A percentile compares a stretch with the other conserved stretches of the same genome.
These are phyloP conservation scores for Rhizodiscina lignyota DNA, from an alignment of 495 filamentous ascomycete species.

Conservation along the genomic window DNA sequence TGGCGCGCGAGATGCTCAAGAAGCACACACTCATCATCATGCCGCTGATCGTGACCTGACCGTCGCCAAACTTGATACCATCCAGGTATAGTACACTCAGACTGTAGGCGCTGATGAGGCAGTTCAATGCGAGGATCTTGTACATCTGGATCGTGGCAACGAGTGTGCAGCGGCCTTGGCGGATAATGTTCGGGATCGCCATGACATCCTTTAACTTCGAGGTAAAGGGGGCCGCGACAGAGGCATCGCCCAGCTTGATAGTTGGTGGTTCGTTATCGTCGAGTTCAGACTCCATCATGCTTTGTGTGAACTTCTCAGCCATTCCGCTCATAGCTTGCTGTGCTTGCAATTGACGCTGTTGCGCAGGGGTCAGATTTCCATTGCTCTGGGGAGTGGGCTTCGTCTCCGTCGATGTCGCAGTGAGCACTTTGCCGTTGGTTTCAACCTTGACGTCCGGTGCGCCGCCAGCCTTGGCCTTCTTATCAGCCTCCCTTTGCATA, in stretches of 20 bases:
- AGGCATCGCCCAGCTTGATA: conserved; percentile 95
- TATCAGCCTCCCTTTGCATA: conserved; percentile 62
- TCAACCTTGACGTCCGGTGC: conserved; percentile 14
- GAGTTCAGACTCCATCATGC: conserved; percentile 81
- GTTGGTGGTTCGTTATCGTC: conserved; percentile 84
- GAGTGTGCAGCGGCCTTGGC: conserved; percentile 89
- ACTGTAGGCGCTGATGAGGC: conserved; percentile 95
- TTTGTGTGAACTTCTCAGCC: conserved; percentile 71
- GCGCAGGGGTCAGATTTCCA: conserved; percentile 30
- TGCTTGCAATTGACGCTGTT: conserved; percentile 45
- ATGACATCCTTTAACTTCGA: conserved; percentile 95
- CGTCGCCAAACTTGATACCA: conserved; percentile 98
- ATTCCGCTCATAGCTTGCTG: conserved; percentile 56
- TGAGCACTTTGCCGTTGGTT: conserved; percentile 5
- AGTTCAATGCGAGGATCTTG: conserved; percentile 97
- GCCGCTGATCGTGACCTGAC: conserved; percentile 94
- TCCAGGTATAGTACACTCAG: conserved; percentile 91
- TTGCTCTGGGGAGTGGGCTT: conserved; percentile 29
- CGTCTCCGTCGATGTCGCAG: background rate
- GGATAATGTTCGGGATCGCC: conserved; percentile 94
- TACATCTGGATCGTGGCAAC: conserved; percentile 99
- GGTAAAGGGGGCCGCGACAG: conserved; percentile 92
- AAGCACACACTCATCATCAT: conserved; percentile 99
- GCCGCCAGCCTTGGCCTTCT: conserved; percentile 40
- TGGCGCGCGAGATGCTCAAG: conserved; percentile 86